These are phyloP conservation scores for Boletus reticuloceps DNA, from an alignment of 768 basidiomycete genomes.

Conservation along the genomic window DNA sequence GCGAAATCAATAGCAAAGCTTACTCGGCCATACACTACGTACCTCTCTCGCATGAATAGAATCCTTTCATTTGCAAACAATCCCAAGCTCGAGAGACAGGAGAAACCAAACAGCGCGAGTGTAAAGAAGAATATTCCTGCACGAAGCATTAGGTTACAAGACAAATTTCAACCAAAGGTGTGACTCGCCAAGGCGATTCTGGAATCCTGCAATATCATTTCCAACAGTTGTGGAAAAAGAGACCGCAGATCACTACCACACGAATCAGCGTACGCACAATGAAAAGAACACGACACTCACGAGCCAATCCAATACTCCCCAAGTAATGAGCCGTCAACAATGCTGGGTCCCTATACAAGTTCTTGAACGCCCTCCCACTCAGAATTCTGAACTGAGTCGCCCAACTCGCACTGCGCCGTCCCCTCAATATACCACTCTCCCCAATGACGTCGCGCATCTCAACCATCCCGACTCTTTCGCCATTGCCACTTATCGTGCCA, in stretches of 20 bases:
- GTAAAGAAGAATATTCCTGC: constrained; percentile 95
- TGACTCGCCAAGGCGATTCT: constrained; percentile 79
- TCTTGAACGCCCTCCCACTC: constrained; percentile 97
- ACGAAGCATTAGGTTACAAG: background rate
- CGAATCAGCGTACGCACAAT: background rate
- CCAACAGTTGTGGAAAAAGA: constrained; percentile 89
- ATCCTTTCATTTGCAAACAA: constrained; percentile 94
- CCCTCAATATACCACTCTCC: constrained; percentile 66
- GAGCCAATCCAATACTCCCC: constrained; percentile 77
- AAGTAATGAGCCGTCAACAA: constrained; percentile 88
- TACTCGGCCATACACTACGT: constrained; percentile 13
- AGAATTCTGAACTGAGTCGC: constrained; percentile 90
- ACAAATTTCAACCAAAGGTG: background rate
- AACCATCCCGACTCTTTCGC: constrained; percentile 31
- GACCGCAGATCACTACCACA: constrained; percentile 77
- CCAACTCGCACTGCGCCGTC: constrained; percentile 80
- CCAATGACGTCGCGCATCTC: constrained; percentile 65
- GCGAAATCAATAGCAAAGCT: background rate
- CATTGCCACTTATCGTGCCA: constrained; percentile 21
- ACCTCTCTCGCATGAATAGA: constrained; percentile 98
- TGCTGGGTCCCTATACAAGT: constrained; percentile 92
- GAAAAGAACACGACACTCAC: constrained; percentile 45
- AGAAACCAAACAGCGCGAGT: constrained; percentile 95
- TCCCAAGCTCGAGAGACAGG: constrained; percentile 90
- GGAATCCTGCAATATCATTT: constrained; percentile 96